Evolutionary conservation across 2,329 filamentous ascomycete genomes (phyloP).

Genomic region (Aspergillus tubingensis): DNA sequence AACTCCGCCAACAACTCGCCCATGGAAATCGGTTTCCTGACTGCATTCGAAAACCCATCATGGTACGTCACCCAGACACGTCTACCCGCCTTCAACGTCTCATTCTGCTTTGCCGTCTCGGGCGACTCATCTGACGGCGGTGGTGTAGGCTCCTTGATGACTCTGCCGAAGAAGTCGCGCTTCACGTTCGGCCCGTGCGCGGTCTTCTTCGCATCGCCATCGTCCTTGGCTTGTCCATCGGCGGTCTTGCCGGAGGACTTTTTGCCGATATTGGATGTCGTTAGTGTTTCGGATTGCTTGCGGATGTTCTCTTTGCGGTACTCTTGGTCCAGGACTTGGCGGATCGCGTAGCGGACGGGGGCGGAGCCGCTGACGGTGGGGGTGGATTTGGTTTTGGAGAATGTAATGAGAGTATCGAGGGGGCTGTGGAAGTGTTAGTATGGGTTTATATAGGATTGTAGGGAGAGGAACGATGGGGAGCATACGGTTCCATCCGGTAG

Average conservation of each 20-base stretch:
- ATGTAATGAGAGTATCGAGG: constrained; percentile 76
- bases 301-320: constrained; percentile 71
- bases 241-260: constrained; percentile 28
- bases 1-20: constrained; percentile 68
- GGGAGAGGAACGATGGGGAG: constrained; percentile 28
- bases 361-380: constrained; percentile 58
- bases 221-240: constrained; percentile 35
- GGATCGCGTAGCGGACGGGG: constrained; percentile 85
- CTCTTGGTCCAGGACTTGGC: constrained; percentile 91
- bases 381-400: constrained; percentile 46
- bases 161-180: constrained; percentile 82
- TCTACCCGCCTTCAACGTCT: constrained; percentile 47
- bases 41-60: constrained; percentile 89
- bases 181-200: constrained; percentile 54
- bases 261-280: constrained; percentile 32
- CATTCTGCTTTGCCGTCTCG: constrained; percentile 30
- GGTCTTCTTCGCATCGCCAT: constrained; percentile 21
- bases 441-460: constrained; percentile 5
- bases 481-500: constrained; percentile 93
- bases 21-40: constrained; percentile 81
- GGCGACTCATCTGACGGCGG: constrained; percentile 32
- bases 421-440: constrained; percentile 43
- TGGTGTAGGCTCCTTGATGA: constrained; percentile 56
- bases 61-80: constrained; percentile 87
- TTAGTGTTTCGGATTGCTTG: constrained; percentile 63